Base-by-base conservation (phyloP, 2,329 filamentous ascomycete genomes). In the Colletotrichum orbiculare region DNA sequence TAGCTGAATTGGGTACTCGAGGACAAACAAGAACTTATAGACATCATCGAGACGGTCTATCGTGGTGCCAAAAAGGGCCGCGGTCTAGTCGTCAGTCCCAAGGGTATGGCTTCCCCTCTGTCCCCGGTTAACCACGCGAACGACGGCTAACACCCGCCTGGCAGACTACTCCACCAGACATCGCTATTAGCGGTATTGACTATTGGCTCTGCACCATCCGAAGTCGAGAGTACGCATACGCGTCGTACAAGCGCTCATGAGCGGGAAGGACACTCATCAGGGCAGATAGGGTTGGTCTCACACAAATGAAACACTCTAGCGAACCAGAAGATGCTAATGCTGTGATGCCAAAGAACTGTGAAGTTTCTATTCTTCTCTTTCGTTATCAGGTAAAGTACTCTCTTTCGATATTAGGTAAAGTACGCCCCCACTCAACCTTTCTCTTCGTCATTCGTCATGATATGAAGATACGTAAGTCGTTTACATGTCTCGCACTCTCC, bases 31-130 rank as follows among this genome's bases (percentile, higher is more conserved):
- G 96, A 99, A 82, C 84, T 99, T 73, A 97, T 99, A 73, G 96
- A 99, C 79, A 99, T 99, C 70, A 90, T 98, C 74, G 96, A 99
- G 84, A 97, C 94, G 5, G 94, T 99, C 67, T 99, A 98, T 77
- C 90, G 94, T 64, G 96, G 96, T n/a, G 96, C 96, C 38, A 98
- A 97, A 86, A 99, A 99, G 82, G 96, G 96, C 1, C 85, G 95
- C 57, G 96, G 96, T 91, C 81, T 99, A 71, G 96, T 99, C 45
- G 94, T 98, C 70, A 97, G 93, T 75, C 96, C 95, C 1, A 99
- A 98, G 84, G 94, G 57, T 60, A 54, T 74, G 73, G 57, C 35
- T 48, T 35, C 39, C 37, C 54, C 9, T 55, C 45, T 54, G 33
- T 43, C 35, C 43, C 10, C 9, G 1, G 2, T 52, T 11, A 8